phyloP scores from a whole-genome alignment of 768 basidiomycete genomes.

The Kwoniella dendrophila region DNA sequence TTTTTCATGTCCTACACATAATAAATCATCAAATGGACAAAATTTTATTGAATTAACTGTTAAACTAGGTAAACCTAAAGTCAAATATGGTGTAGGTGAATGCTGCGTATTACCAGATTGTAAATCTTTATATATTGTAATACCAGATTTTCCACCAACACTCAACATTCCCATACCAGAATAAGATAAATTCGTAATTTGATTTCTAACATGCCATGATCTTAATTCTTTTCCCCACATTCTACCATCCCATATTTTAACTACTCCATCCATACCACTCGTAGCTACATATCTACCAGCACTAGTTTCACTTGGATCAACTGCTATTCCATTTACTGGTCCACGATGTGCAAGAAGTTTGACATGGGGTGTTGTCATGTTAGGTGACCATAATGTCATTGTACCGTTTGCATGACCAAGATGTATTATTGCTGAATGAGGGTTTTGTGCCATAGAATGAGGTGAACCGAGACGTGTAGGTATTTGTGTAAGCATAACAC shows the following conservation, averaged over 20 bases:
- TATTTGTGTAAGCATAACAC: constrained; percentile 79
- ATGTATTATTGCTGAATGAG: constrained; percentile 89
- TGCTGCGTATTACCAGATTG: constrained; percentile 58
- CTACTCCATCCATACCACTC: constrained; percentile 77
- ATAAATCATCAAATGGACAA: constrained; percentile 62
- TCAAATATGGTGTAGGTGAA: constrained; percentile 76
- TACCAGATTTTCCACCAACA: constrained; percentile 77
- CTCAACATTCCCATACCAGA: constrained; percentile 81
- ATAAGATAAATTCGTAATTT: constrained; percentile 74
- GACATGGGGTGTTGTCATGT: constrained; percentile 85
- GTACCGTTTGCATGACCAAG: constrained; percentile 89
- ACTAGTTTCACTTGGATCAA: constrained; percentile 71
- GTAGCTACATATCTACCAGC: constrained; percentile 91
- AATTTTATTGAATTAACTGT: constrained; percentile 78
- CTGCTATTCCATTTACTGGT: constrained; percentile 74
- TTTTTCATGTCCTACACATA: constrained; percentile 57
- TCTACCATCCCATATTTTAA: constrained; percentile 96
- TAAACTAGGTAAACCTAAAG: constrained; percentile 77
- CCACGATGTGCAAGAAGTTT: constrained; percentile 89
- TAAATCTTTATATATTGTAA: constrained; percentile 74
- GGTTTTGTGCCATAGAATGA: constrained; percentile 82
- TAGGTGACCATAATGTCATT: constrained; percentile 96
- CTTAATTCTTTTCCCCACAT: constrained; percentile 90
- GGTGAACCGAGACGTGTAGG: constrained; percentile 87
- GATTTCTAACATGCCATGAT: constrained; percentile 66